A percentile compares a stretch with the other conserved stretches of the same genome.
Evolutionary conservation across 2,329 filamentous ascomycete genomes (phyloP).

Genomic region (Davidsoniella virescens): DNA sequence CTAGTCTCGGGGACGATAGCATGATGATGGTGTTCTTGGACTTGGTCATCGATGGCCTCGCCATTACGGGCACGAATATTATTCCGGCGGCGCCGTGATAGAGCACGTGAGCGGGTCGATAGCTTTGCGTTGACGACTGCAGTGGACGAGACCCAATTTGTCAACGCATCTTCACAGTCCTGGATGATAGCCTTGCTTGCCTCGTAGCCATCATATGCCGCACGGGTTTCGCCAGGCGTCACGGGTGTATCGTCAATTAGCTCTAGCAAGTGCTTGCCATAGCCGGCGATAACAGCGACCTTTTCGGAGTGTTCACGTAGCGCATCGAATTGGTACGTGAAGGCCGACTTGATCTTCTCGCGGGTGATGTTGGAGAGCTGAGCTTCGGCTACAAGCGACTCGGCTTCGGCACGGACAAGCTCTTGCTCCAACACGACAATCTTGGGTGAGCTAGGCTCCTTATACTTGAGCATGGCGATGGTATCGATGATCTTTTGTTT

Average conservation of each 20-base stretch:
- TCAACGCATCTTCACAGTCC: slow-evolving; percentile 93
- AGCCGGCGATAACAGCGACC: slow-evolving; percentile 92
- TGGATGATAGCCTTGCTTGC: slow-evolving; percentile 98
- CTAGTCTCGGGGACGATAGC: slow-evolving; percentile 53
- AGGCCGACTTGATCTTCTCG: slow-evolving; percentile 97
- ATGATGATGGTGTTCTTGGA: slow-evolving; percentile 42
- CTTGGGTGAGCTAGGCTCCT: slow-evolving; percentile 94
- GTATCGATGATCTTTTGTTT: slow-evolving; percentile 99
- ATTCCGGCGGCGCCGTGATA: slow-evolving; percentile 69
- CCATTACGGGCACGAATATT: slow-evolving; percentile 45
- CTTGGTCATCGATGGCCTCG: slow-evolving; percentile 67
- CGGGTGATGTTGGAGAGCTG: slow-evolving; percentile 98
- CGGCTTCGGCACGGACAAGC: slow-evolving; percentile 91
- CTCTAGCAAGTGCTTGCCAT: slow-evolving; percentile 94
- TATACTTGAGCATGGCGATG: slow-evolving; percentile 98
- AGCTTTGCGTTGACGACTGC: slow-evolving; percentile 78
- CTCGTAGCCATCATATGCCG: slow-evolving; percentile 95
- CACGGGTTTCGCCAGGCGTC: slow-evolving; percentile 87
- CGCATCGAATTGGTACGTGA: slow-evolving; percentile 95
- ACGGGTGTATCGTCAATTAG: slow-evolving; percentile 93
- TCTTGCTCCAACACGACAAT: slow-evolving; percentile 98
- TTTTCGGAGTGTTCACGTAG: slow-evolving; percentile 97
- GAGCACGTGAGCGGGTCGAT: slow-evolving; percentile 69
- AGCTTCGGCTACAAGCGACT: slow-evolving; percentile 95
- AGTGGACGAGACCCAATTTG: slow-evolving; percentile 89